These are phyloP conservation scores for Rhizopogon vesiculosus DNA, from an alignment of 768 basidiomycete species.

Conservation along the genomic window DNA sequence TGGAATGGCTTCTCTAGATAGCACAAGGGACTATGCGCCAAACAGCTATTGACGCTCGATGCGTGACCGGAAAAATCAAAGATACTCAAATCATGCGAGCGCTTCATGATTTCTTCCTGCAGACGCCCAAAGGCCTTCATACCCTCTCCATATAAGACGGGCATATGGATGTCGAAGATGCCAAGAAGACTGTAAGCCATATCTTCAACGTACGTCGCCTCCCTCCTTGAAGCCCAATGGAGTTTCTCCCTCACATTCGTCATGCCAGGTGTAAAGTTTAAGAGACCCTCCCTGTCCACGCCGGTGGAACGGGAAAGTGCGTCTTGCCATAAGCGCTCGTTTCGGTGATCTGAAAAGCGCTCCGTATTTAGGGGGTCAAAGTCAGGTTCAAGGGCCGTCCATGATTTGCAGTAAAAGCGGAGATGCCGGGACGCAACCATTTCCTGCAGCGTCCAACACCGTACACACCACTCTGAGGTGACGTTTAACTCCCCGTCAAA, in stretches of 20 bases:
- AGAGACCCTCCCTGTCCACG: constrained; percentile 6
- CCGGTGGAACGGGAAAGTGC: constrained; percentile 13
- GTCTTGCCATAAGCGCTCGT: constrained; percentile 5
- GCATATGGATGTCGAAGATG: constrained; percentile 23
- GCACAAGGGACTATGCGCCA: constrained; percentile 14
- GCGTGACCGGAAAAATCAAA: constrained; percentile 21
- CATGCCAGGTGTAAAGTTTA: constrained; percentile 10
- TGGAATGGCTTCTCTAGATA: constrained; percentile 4
- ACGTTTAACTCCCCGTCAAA: neutral
- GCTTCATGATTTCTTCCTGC: constrained; percentile 24
- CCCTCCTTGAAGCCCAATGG: constrained; percentile 23
- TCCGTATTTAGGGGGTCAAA: constrained; percentile 8
- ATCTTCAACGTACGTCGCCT: constrained; percentile 23
- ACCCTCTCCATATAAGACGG: constrained; percentile 24
- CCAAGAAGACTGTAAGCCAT: constrained; percentile 26
- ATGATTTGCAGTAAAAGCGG: constrained; percentile 21
- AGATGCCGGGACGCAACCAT: constrained; percentile 21
- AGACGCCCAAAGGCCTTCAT: constrained; percentile 22
- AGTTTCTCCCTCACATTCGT: constrained; percentile 14
- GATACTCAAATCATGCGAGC: constrained; percentile 17
- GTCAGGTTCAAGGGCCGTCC: constrained; percentile 20
- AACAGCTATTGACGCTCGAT: constrained; percentile 18
- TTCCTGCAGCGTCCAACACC: constrained; percentile 25
- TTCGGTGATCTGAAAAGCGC: constrained; percentile 16
- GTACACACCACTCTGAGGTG: constrained; percentile 13